Percentiles rank a stretch among this genome's conserved stretches.
Evolutionary conservation across 306 rosid genomes (phyloP).

Genomic region (Hippophae tibetana): DNA sequence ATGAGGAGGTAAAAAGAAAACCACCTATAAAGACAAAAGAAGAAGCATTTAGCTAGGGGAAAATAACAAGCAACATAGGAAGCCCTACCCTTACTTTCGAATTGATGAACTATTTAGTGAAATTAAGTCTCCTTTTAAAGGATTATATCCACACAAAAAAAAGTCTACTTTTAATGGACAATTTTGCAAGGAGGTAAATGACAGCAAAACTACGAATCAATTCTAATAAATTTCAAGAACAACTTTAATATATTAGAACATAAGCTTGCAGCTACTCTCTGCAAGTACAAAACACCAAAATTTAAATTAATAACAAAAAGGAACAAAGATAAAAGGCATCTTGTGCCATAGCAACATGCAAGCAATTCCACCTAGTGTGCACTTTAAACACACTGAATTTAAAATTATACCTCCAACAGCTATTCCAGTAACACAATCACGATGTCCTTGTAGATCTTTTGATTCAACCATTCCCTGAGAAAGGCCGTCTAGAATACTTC

Average conservation of each 20-base stretch:
- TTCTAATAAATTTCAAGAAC: neutral
- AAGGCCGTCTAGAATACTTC: conserved; percentile 30
- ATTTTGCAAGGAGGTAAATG: neutral
- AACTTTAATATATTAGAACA: too few species aligned
- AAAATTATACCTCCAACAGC: conserved; percentile 65
- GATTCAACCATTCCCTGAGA: conserved; percentile 47
- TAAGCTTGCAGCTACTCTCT: too few species aligned
- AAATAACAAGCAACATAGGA: neutral
- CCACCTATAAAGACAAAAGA: conserved; percentile 47
- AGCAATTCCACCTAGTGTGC: neutral
- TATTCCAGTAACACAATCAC: conserved; percentile 66
- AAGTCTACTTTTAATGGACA: neutral
- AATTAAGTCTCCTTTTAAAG: neutral
- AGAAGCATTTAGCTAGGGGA: conserved; percentile 9
- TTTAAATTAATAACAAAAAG: neutral
- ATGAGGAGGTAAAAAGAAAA: conserved; percentile 82
- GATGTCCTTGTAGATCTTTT: conserved; percentile 66
- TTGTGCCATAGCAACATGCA: neutral
- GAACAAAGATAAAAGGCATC: neutral
- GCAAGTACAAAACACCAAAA: too few species aligned
- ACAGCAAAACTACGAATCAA: neutral
- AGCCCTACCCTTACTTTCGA: neutral
- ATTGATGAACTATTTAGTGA: neutral
- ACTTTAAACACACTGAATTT: neutral
- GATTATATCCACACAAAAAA: neutral